Evolutionary conservation across 1,284 basidiomycete species (phyloP), one percentile per base, ranked within the genome.

Genomic region (Irpex sp.): DNA sequence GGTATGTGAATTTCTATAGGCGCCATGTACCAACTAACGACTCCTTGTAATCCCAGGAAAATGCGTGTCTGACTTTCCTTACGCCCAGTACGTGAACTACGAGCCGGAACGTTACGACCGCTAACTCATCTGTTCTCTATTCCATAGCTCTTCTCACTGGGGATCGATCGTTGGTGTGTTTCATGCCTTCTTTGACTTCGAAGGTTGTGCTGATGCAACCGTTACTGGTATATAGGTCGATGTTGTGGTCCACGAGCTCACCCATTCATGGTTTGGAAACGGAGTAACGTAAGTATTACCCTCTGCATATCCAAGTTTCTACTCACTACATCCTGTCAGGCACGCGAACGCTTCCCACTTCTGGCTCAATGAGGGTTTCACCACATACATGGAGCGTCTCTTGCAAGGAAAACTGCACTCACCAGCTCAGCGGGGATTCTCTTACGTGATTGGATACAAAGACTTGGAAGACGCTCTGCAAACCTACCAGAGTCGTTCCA

Each of bases 341-440:
- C 89, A 91, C 63, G 85, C 86, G 0, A 74, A 91, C 63, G 84
- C 88, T 2, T 83, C 82, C 4, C 91, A 93, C 74, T 96, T 96
- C 80, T 97, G 94, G 94, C 85, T 96, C 58, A 96, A 96, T 74
- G 94, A 96, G 77, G 87, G 94, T 40, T 97, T 93, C 91, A 97
- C 96, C 38, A 96, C 94, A 0, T 98, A 96, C 73, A 89, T 94
- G 58, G 97, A 99, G 76, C 87, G 96, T 21, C 79, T 97, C 7
- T 81, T 97, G 44, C 87, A 91, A 49, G 81, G 90, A 68, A 79
- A 82, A 59, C 79, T 97, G 1, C 88, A 96, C 72, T 85, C 89
- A 0, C 85, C 92, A 15, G 87, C 89, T 0, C 87, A 93, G 64
- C 89, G 97, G 40, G 93, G 88, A 11, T 95, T 96, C 60, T 55